Percentiles rank a stretch among this genome's conserved stretches.
These are phyloP conservation scores for Brasenia schreberi DNA, from an alignment of 164 flowering plant species.

Conservation along the genomic window DNA sequence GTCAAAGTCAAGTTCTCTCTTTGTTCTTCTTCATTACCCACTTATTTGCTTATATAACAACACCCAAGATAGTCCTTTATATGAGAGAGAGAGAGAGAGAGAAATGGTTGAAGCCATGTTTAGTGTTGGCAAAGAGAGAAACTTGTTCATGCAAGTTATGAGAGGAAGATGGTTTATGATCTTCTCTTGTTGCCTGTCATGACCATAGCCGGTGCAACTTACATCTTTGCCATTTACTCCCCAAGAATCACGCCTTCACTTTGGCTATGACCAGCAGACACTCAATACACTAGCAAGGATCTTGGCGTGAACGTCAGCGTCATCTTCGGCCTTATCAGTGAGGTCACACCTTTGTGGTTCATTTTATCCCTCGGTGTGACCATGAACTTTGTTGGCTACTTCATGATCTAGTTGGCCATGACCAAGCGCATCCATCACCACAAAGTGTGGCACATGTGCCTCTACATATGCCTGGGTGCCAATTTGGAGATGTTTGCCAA, in stretches of 20 bases:
- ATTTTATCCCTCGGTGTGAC: conserved; percentile 34
- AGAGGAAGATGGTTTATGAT: conserved; percentile 58
- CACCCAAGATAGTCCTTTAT: too few species aligned
- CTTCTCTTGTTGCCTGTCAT: conserved; percentile 44
- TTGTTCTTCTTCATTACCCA: too few species aligned
- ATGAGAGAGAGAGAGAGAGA: background rate
- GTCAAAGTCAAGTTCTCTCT: too few species aligned
- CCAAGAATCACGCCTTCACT: conserved; percentile 29
- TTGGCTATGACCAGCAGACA: conserved; percentile 60
- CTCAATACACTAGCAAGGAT: conserved; percentile 59
- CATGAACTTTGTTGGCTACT: conserved; percentile 48
- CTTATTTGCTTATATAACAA: too few species aligned
- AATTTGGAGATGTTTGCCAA: conserved; percentile 52
- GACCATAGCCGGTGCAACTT: conserved; percentile 49
- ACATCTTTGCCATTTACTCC: conserved; percentile 61
- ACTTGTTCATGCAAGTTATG: conserved; percentile 11
- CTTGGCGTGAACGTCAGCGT: conserved; percentile 57
- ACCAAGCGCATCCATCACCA: conserved; percentile 28
- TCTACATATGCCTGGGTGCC: conserved; percentile 42
- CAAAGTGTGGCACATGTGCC: conserved; percentile 53
- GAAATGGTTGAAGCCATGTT: background rate
- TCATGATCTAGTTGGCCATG: conserved; percentile 60
- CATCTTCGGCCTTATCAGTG: conserved; percentile 48
- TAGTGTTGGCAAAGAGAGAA: background rate
- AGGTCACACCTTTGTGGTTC: conserved; percentile 60